phyloP scores from a whole-genome alignment of 2,329 filamentous ascomycete species.

The Westerdykella sp. region DNA sequence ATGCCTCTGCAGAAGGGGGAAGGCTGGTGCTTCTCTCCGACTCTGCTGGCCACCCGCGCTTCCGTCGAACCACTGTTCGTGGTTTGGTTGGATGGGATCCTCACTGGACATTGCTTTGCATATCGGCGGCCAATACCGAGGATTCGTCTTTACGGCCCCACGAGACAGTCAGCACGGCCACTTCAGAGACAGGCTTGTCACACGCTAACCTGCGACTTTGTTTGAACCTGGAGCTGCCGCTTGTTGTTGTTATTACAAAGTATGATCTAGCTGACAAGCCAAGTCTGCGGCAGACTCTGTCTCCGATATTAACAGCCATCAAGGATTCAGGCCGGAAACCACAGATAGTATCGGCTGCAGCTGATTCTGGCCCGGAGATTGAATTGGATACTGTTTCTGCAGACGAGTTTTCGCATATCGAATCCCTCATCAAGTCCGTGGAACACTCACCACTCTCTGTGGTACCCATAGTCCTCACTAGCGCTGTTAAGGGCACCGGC shows the following conservation, averaged over 20 bases:
- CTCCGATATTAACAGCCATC: conserved; percentile 66
- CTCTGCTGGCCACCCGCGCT: conserved; percentile 84
- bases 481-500: conserved; percentile 76
- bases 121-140: conserved; percentile 70
- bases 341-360: conserved; percentile 52
- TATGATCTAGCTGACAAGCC: conserved; percentile 74
- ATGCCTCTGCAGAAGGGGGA: conserved; percentile 65
- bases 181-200: conserved; percentile 62
- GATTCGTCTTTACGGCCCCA: conserved; percentile 45
- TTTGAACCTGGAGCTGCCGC: conserved; percentile 68
- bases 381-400: conserved; percentile 48
- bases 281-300: conserved; percentile 63
- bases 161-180: conserved; percentile 47
- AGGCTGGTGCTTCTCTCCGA: conserved; percentile 85
- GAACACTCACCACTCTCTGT: conserved; percentile 42
- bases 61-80: conserved; percentile 79
- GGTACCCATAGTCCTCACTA: conserved; percentile 84
- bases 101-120: conserved; percentile 85
- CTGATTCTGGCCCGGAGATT: conserved; percentile 27
- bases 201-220: conserved; percentile 80
- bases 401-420: conserved; percentile 54
- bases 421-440: conserved; percentile 50
- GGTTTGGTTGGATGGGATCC: conserved; percentile 94
- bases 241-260: conserved; percentile 84
- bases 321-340: conserved; percentile 71